Evolutionary conservation across 2,329 filamentous ascomycete genomes (phyloP).

Genomic region (Monosporascus sp.): DNA sequence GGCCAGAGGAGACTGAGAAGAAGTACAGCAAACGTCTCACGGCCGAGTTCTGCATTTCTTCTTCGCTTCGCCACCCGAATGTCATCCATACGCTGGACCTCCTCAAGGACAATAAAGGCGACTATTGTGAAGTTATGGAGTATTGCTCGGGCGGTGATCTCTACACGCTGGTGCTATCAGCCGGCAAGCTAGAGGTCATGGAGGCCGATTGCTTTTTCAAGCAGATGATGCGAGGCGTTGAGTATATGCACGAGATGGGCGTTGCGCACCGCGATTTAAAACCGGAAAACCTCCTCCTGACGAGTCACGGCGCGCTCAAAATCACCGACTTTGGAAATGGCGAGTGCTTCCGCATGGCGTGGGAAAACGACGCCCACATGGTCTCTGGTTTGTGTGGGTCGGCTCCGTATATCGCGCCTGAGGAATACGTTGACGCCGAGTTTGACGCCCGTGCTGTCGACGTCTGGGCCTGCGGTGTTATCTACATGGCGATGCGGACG

Average conservation of each 20-base stretch:
- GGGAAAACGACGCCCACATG: constrained; percentile 98
- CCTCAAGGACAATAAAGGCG: constrained; percentile 90
- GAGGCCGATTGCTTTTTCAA: constrained; percentile 99
- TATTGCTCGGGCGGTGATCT: constrained; percentile 95
- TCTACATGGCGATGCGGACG: constrained; percentile 99
- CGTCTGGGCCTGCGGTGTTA: constrained; percentile 96
- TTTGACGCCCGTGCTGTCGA: constrained; percentile 98
- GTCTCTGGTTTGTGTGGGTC: constrained; percentile 94
- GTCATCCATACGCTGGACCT: constrained; percentile 97
- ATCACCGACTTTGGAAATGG: constrained; percentile 99
- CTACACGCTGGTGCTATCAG: constrained; percentile 86
- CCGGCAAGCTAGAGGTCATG: constrained; percentile 82
- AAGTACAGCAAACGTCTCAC: constrained; percentile 97
- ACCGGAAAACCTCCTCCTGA: constrained; percentile 91
- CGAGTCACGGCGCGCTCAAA: constrained; percentile 86
- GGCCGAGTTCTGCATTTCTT: constrained; percentile 97
- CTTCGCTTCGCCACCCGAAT: constrained; percentile 91
- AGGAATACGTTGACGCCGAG: constrained; percentile 92
- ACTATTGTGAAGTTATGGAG: constrained; percentile 99
- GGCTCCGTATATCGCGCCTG: constrained; percentile 93
- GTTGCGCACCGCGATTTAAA: constrained; percentile 96
- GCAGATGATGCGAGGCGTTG: constrained; percentile 97
- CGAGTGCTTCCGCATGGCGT: constrained; percentile 99
- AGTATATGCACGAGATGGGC: constrained; percentile 99
- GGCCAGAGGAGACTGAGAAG: constrained; percentile 90